These are phyloP conservation scores for Candida railenensis DNA, from an alignment of 805 yeast species.

Conservation along the genomic window DNA sequence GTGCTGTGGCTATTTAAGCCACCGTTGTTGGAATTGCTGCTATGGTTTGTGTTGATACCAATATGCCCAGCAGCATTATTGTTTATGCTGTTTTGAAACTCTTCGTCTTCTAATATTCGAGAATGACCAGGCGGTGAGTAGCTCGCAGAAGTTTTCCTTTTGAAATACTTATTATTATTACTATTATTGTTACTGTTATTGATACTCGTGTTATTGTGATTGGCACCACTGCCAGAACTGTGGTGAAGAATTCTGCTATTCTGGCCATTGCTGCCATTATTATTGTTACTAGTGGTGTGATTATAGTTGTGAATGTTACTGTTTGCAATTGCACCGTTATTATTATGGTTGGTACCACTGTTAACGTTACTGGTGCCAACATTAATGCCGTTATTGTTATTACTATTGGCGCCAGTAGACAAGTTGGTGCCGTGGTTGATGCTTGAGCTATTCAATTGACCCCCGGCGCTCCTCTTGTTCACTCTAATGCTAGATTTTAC, in stretches of 20 bases:
- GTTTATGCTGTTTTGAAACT: background rate
- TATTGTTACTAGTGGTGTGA: background rate
- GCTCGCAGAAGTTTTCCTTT: background rate
- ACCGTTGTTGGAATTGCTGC: slow-evolving; percentile 10
- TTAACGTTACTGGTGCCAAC: background rate
- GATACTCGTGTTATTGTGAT: background rate
- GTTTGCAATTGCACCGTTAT: background rate
- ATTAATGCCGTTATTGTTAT: background rate
- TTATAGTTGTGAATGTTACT: background rate
- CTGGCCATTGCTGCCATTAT: too few species aligned
- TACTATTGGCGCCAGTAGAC: too few species aligned
- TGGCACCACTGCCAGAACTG: background rate
- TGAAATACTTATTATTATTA: background rate
- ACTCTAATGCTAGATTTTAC: slow-evolving; percentile 30
- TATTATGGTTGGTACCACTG: background rate
- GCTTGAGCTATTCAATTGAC: background rate
- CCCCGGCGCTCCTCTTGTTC: background rate
- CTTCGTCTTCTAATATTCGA: background rate
- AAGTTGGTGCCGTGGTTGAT: too few species aligned
- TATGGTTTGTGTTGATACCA: background rate
- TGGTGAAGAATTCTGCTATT: background rate
- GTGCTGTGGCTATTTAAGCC: background rate
- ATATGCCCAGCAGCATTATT: background rate
- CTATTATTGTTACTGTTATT: background rate
- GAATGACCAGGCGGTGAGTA: background rate